Conservation (phyloP, 768 basidiomycete species). For the Tulasnella sp. region DNA sequence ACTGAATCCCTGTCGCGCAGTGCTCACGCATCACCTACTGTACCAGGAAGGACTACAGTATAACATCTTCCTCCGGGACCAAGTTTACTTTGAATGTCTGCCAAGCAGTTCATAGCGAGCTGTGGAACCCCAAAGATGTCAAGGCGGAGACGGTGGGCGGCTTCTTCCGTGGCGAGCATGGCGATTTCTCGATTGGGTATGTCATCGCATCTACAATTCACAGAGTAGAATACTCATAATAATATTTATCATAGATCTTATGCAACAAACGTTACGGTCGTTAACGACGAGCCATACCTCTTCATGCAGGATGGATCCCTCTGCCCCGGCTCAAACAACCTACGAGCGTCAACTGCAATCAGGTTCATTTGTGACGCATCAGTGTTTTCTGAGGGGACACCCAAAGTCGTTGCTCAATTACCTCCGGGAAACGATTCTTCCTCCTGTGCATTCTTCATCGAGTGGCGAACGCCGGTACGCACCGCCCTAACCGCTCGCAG, state of each 20-base stretch:
- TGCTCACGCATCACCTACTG: neutral
- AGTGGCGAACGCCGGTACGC: slow-evolving; percentile 77
- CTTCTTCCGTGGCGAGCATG: slow-evolving; percentile 55
- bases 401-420: slow-evolving; percentile 60
- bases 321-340: slow-evolving; percentile 47
- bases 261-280: slow-evolving; percentile 54
- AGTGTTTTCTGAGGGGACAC: slow-evolving; percentile 52
- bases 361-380: slow-evolving; percentile 73
- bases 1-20: neutral
- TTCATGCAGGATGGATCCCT: slow-evolving; percentile 58
- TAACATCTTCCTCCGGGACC: slow-evolving; percentile 43
- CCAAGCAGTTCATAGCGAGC: slow-evolving; percentile 50
- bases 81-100: slow-evolving; percentile 62
- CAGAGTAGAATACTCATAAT: neutral
- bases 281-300: slow-evolving; percentile 53
- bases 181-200: slow-evolving; percentile 72
- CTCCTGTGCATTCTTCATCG: slow-evolving; percentile 74
- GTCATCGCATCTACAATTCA: slow-evolving; percentile 24
- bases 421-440: slow-evolving; percentile 56
- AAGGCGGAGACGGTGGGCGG: slow-evolving; percentile 51
- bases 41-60: slow-evolving; percentile 51
- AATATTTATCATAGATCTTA: neutral
- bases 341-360: slow-evolving; percentile 61
- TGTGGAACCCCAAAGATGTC: slow-evolving; percentile 45
- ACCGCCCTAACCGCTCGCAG: neutral